Conservation (phyloP, 2,329 filamentous ascomycete species). For the Colletotrichum sp. region DNA sequence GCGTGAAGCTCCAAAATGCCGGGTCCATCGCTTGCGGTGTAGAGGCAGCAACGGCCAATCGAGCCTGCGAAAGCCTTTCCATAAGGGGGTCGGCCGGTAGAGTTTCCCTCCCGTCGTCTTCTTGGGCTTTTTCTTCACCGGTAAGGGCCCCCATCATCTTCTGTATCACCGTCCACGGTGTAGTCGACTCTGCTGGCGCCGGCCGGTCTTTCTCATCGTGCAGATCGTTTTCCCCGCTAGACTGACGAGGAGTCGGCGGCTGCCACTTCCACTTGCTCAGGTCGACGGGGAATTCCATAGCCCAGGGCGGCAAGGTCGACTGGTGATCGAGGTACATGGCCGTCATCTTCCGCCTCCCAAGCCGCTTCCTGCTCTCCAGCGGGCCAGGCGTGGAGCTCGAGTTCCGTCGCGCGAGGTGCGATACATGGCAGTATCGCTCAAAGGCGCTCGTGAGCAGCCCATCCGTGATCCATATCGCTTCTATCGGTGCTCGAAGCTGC, state of each 20-base stretch:
- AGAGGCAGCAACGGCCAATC: constrained; percentile 1
- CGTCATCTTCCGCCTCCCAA: constrained; percentile 60
- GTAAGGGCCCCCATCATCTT: neutral
- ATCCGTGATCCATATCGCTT: constrained; percentile 66
- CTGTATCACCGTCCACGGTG: neutral
- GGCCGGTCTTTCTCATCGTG: neutral
- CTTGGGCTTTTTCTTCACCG: neutral
- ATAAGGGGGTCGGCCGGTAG: neutral
- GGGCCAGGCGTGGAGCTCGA: constrained; percentile 54
- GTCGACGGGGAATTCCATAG: constrained; percentile 47
- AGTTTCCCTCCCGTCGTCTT: neutral
- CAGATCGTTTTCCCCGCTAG: constrained; percentile 27
- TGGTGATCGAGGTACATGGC: constrained; percentile 49
- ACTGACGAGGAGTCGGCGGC: constrained; percentile 44
- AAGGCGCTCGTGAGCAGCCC: constrained; percentile 57
- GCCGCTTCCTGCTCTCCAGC: constrained; percentile 58
- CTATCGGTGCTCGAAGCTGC: constrained; percentile 36
- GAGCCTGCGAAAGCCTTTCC: constrained; percentile 8
- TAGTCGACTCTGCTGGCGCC: neutral
- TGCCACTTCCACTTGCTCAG: constrained; percentile 58
- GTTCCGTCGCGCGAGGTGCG: constrained; percentile 29
- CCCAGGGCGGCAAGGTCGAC: constrained; percentile 48
- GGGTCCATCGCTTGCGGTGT: neutral
- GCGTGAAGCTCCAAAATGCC: constrained; percentile 1
- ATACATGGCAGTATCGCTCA: constrained; percentile 44